Evolutionary conservation across 148 eudicot genomes (phyloP), one percentile per base, ranked within the genome.

Genomic region (Silene uniflora): DNA sequence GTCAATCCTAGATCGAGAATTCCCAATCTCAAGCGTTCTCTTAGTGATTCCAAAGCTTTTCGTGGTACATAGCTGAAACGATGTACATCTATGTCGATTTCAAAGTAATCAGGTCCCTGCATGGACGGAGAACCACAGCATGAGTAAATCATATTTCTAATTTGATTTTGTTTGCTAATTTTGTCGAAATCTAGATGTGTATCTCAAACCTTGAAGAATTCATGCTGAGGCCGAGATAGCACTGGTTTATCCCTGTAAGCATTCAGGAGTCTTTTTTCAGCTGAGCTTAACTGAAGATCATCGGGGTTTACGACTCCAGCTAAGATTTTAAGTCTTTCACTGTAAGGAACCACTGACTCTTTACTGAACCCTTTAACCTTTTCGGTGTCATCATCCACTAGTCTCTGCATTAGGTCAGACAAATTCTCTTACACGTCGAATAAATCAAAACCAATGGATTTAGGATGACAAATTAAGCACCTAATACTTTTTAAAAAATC

Each of bases 161-260:
- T 10, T 12, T 35, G 16, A 62, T 62, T 62, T 22, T 7, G 1
- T 22, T 60, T 60, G 29, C 17, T 52, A 55, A 5, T 16, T 59
- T 19, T 58, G n/a, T 18, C 24, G 5, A 58, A 44, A 25, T 44
- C 5, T 62, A 46, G 12, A 14, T 19, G 3, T 24, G 21, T 47
- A 59, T 61, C 14, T 52, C 79, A 27, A 79, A 91, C 98, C 85
- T 80, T 82, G 79, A 87, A 90, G 74, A 93, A 93, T 55, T 82
- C 85, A 72, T 93, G 98, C 55, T 93, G 98, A 25, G 98, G 98
- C n/a, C 98, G 89, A 23, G 97, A 88, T 55, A 93, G 89, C 14
- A 93, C 98, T 6, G 98, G 98, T 78, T 93, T 93, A 47, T 91
- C 91, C 73, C 88, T 91, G 32, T 93, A 93, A 44, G 98, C 94